Base-by-base conservation (phyloP, 805 yeast genomes). In the Candida loeiensis region DNA sequence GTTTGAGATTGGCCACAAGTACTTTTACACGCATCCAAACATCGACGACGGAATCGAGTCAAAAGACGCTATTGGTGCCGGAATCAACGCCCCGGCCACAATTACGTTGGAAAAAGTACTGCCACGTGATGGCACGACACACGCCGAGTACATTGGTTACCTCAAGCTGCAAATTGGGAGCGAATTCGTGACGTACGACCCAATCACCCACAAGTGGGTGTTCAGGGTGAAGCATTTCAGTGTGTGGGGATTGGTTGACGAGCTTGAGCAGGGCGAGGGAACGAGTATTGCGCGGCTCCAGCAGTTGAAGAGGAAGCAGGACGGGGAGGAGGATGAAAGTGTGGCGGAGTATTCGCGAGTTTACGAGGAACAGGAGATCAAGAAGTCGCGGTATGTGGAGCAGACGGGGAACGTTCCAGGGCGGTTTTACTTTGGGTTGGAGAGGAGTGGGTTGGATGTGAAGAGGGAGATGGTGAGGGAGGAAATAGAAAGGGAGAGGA, bases 191-290 rank as follows among this genome's bases (percentile, higher is more conserved):
- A 82, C 89, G 4, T 89, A 82, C 55, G 89, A 85, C 51, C 88
- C 89, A 3, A 70, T 80, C 20, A 76, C 78, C 4, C 86, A 87
- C 25, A 61, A 76, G 4, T 89, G 90, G 88, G 79, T 82, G 1
- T 89, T 87, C 61, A 76, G 71, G 50, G 96, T 90, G 6, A 80
- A 84, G 49, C 99, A 93, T 65, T 93, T 93, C 54, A 88, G 96
- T 65, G 77, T 85, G 4, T 93, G 97, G 96, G 98, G 98, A 5
- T 63, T 93, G 27, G 73, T 82, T 13, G 85, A 80, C 47, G 87
- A 82, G 18, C 79, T 73, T 16, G 79, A 73, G 29, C 80, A 68
- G 11, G 48, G 46, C 13, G 53, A 49, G 28, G 36, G 39, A 3
- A 47, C 39, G 3, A 36, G 45, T 15, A 30, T 40, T 9, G 44